Evolutionary conservation across 139 green algal genomes (phyloP).

Genomic region (Micromonas commoda): DNA sequence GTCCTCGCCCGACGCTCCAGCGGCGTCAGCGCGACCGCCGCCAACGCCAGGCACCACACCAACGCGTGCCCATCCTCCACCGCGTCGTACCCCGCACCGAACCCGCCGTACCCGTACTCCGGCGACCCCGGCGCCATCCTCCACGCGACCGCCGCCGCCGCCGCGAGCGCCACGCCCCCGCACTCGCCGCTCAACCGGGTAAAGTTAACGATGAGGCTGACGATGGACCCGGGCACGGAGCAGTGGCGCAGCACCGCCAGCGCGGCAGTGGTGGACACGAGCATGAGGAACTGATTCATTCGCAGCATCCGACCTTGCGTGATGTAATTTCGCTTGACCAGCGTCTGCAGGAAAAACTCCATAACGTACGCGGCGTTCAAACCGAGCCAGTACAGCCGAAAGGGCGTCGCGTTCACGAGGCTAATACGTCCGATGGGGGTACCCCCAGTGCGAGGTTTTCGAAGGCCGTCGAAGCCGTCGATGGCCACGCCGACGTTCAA

Average conservation of each 20-base stretch:
- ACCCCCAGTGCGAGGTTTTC: too few species aligned
- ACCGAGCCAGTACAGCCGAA: conserved; percentile 26
- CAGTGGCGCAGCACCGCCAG: background rate
- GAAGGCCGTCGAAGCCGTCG: background rate
- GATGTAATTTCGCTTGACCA: conserved; percentile 11
- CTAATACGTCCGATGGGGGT: too few species aligned
- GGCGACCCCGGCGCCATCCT: too few species aligned
- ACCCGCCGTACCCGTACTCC: too few species aligned
- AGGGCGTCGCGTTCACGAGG: background rate
- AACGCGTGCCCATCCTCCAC: too few species aligned
- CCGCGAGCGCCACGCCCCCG: background rate
- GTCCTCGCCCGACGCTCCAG: too few species aligned
- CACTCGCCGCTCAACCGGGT: background rate
- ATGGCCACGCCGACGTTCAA: conserved; percentile 13
- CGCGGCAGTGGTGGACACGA: background rate
- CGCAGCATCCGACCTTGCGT: conserved; percentile 1
- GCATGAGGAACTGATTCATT: conserved; percentile 26
- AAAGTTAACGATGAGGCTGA: background rate
- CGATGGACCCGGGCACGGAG: background rate
- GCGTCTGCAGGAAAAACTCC: conserved; percentile 32
- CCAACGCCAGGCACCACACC: too few species aligned
- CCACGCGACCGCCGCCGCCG: background rate
- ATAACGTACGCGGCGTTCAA: conserved; percentile 32
- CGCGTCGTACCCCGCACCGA: too few species aligned
- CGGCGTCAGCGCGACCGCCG: too few species aligned